A percentile compares a stretch with the other conserved stretches of the same genome.
Evolutionary conservation across 2,329 filamentous ascomycete genomes (phyloP).

Genomic region (Xylogone sp.): DNA sequence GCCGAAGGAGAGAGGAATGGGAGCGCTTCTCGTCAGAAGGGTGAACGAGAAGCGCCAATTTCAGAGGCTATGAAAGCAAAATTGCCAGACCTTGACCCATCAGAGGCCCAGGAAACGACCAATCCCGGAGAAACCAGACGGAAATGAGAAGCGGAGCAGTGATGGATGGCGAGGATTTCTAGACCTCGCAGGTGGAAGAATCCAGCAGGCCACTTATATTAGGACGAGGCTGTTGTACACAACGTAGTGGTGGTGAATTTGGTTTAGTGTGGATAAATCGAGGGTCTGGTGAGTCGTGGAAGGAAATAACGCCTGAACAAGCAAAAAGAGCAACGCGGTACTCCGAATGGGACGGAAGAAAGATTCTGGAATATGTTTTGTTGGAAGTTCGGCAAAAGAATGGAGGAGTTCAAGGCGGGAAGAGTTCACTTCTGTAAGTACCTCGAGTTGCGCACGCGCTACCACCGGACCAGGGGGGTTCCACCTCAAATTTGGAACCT

Average conservation of each 20-base stretch:
- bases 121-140: neutral
- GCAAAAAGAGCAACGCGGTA: neutral
- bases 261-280: neutral
- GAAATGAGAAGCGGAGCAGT: neutral
- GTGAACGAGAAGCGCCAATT: constrained; percentile 28
- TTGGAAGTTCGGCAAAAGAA: neutral
- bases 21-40: constrained; percentile 27
- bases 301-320: neutral
- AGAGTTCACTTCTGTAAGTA: neutral
- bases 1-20: constrained; percentile 7
- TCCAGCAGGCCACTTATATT: neutral
- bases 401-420: neutral
- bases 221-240: neutral
- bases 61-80: constrained; percentile 26
- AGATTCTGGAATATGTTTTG: neutral
- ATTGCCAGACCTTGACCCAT: constrained; percentile 23
- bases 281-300: neutral
- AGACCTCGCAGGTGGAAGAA: neutral
- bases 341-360: neutral
- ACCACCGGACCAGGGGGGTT: neutral
- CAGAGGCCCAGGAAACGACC: constrained; percentile 10
- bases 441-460: neutral
- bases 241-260: no score
- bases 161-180: neutral
- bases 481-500: neutral